Evolutionary conservation across 2,329 filamentous ascomycete genomes (phyloP).

Genomic region (Pezicula carpinea): DNA sequence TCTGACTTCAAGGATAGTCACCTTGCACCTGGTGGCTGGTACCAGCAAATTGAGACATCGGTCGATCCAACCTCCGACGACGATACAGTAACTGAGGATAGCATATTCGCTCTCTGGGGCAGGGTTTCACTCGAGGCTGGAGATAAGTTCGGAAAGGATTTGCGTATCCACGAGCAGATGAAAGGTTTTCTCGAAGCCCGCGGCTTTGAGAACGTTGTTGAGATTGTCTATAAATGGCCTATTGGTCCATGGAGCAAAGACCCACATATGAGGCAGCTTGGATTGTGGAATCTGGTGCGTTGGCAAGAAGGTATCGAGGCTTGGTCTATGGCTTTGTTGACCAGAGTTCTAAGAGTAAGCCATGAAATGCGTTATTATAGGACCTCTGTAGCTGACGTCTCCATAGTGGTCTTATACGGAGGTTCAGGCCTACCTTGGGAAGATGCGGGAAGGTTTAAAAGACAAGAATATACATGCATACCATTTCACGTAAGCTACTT

Average conservation of each 20-base stretch:
- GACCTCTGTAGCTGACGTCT: background rate
- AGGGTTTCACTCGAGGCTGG: conserved; percentile 36
- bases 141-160: conserved; percentile 31
- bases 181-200: conserved; percentile 11
- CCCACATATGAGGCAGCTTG: conserved; percentile 16
- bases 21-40: conserved; percentile 28
- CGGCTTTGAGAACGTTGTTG: conserved; percentile 24
- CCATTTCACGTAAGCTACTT: conserved; percentile 5
- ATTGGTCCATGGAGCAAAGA: conserved; percentile 27
- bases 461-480: conserved; percentile 10
- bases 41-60: conserved; percentile 13
- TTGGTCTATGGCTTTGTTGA: conserved; percentile 13
- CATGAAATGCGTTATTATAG: background rate
- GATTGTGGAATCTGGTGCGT: conserved; percentile 10
- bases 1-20: conserved; percentile 23
- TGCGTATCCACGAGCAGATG: conserved; percentile 21
- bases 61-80: conserved; percentile 34
- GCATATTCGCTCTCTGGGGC: conserved; percentile 35
- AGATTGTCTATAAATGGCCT: conserved; percentile 21
- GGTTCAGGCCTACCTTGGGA: conserved; percentile 10
- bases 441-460: conserved; percentile 7
- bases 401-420: conserved; percentile 9
- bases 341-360: conserved; percentile 10
- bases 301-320: conserved; percentile 12
- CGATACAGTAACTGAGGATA: conserved; percentile 33